These are phyloP conservation scores for Lyophyllum shimeji DNA, from an alignment of 768 basidiomycete genomes.

Conservation along the genomic window DNA sequence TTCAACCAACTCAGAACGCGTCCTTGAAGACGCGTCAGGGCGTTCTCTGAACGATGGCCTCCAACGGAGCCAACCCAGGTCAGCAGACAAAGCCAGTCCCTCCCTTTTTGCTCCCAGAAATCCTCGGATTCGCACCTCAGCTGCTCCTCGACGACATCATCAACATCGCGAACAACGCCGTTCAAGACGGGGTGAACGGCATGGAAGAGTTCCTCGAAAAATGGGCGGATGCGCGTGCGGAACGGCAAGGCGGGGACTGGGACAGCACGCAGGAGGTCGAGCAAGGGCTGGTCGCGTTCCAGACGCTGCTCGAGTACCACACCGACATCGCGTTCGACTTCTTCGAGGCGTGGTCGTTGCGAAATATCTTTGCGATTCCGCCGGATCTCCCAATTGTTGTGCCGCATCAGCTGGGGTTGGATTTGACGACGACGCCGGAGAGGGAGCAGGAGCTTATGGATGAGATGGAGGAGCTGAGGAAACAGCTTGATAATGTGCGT, in stretches of 20 bases:
- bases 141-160: conserved; percentile 85
- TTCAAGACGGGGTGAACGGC: conserved; percentile 75
- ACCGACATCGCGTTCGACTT: conserved; percentile 91
- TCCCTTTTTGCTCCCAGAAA: conserved; percentile 63
- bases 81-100: conserved; percentile 23
- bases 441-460: conserved; percentile 60
- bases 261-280: conserved; percentile 70
- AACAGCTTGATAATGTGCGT: conserved; percentile 70
- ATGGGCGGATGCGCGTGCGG: conserved; percentile 69
- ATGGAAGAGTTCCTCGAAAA: conserved; percentile 76
- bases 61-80: conserved; percentile 2
- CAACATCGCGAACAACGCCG: conserved; percentile 77
- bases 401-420: conserved; percentile 73
- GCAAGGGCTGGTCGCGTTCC: conserved; percentile 82
- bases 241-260: conserved; percentile 42
- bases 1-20: neutral
- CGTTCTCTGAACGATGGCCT: conserved; percentile 1
- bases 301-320: conserved; percentile 85
- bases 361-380: conserved; percentile 84
- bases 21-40: too few species aligned
- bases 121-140: conserved; percentile 83
- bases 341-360: conserved; percentile 85
- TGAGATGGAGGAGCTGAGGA: conserved; percentile 67
- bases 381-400: conserved; percentile 68
- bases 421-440: conserved; percentile 60